phyloP scores from a whole-genome alignment of 495 filamentous ascomycete species.

The Diplogelasinospora grovesii region DNA sequence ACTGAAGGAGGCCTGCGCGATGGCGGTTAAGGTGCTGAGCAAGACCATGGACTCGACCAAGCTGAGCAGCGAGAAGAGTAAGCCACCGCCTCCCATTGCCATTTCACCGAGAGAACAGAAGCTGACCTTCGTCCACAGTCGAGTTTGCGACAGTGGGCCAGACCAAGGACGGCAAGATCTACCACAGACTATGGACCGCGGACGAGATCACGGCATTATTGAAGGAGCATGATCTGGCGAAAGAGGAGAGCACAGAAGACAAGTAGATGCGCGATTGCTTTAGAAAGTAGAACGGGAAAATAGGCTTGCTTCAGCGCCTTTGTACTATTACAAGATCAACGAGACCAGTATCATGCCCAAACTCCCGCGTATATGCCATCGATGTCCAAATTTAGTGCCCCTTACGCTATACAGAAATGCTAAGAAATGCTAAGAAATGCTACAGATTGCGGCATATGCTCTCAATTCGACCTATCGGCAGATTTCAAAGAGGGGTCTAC shows the following conservation, averaged over 20 bases:
- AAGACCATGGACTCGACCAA: slow-evolving; percentile 99
- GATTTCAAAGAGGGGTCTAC: too few relatives aligned
- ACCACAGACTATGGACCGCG: slow-evolving; percentile 94
- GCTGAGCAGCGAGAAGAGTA: slow-evolving; percentile 97
- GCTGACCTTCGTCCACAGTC: slow-evolving; percentile 49
- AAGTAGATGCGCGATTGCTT: slow-evolving; percentile 24
- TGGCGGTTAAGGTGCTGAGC: slow-evolving; percentile 98
- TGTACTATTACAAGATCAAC: slow-evolving; percentile 23
- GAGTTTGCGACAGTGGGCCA: slow-evolving; percentile 98
- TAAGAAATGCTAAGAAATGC: too few relatives aligned
- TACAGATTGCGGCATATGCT: too few relatives aligned
- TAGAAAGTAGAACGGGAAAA: not conserved
- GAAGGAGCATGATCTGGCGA: slow-evolving; percentile 91
- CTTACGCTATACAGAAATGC: not conserved
- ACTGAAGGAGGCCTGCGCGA: slow-evolving; percentile 90
- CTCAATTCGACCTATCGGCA: too few relatives aligned
- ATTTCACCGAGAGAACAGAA: not conserved
- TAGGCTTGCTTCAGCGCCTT: slow-evolving; percentile 16
- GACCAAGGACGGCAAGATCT: slow-evolving; percentile 89
- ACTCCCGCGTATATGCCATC: slow-evolving; percentile 11
- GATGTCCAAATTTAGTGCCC: not conserved
- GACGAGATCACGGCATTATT: slow-evolving; percentile 93
- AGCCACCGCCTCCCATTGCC: slow-evolving; percentile 8
- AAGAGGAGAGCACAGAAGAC: slow-evolving; percentile 71
- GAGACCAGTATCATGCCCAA: slow-evolving; percentile 1